phyloP scores from a whole-genome alignment of 2,329 filamentous ascomycete species.

The Aspergillus sp. region DNA sequence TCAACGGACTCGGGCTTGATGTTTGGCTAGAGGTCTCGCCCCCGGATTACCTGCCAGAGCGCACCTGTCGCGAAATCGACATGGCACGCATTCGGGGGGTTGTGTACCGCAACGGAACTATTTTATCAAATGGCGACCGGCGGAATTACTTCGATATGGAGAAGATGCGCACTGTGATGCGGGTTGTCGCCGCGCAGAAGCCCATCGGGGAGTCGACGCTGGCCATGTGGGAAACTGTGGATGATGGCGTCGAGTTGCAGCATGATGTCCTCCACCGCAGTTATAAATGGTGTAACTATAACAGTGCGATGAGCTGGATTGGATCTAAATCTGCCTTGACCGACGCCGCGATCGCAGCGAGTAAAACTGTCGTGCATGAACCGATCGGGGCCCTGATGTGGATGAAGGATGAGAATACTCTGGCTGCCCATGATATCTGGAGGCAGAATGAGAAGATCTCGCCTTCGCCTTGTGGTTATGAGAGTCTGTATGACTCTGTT shows the following conservation, averaged over 20 bases:
- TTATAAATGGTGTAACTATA: slow-evolving; percentile 40
- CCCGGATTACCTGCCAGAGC: slow-evolving; percentile 29
- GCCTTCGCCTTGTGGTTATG: background rate
- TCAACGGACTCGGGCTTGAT: slow-evolving; percentile 31
- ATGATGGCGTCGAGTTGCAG: slow-evolving; percentile 28
- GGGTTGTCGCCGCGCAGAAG: slow-evolving; percentile 17
- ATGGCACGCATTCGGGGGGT: slow-evolving; percentile 29
- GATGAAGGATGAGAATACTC: slow-evolving; percentile 37
- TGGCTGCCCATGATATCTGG: slow-evolving; percentile 37
- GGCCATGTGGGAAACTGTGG: slow-evolving; percentile 36
- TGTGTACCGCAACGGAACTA: slow-evolving; percentile 33
- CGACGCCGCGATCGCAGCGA: slow-evolving; percentile 24
- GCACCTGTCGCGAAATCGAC: slow-evolving; percentile 20
- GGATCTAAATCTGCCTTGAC: slow-evolving; percentile 28
- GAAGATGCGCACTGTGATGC: slow-evolving; percentile 23
- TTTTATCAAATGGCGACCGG: slow-evolving; percentile 29
- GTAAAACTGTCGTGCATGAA: slow-evolving; percentile 18
- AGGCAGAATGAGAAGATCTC: slow-evolving; percentile 18
- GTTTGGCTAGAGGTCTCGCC: slow-evolving; percentile 38
- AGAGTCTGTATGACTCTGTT: slow-evolving; percentile 6
- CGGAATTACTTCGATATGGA: slow-evolving; percentile 39
- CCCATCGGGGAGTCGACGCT: slow-evolving; percentile 15
- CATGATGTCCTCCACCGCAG: slow-evolving; percentile 37
- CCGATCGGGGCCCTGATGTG: slow-evolving; percentile 42
- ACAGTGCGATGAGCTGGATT: slow-evolving; percentile 39